Conservation (phyloP, 768 basidiomycete genomes). For the Butyriboletus loyo region DNA sequence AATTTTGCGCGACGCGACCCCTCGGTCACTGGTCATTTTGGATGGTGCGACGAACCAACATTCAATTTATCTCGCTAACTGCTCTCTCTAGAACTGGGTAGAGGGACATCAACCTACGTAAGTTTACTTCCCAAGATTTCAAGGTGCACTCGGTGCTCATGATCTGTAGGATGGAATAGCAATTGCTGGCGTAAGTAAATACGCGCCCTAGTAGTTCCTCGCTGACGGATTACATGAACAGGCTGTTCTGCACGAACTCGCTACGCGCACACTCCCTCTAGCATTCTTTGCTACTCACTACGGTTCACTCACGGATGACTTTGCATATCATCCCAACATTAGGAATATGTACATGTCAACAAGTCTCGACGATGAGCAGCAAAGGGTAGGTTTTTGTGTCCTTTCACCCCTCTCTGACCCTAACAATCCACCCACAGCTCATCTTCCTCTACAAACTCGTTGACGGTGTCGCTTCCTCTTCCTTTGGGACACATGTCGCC, state of each 20-base stretch:
- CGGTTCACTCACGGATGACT: slow-evolving; percentile 93
- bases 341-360: slow-evolving; percentile 96
- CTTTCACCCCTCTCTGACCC: not conserved
- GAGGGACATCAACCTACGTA: slow-evolving; percentile 94
- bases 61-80: slow-evolving; percentile 9
- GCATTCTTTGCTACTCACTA: slow-evolving; percentile 99
- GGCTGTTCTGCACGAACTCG: slow-evolving; percentile 93
- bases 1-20: slow-evolving; percentile 90
- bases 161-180: slow-evolving; percentile 89
- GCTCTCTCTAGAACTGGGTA: slow-evolving; percentile 69
- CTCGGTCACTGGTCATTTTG: slow-evolving; percentile 89
- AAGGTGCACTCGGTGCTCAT: slow-evolving; percentile 12
- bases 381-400: slow-evolving; percentile 53
- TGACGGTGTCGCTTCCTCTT: slow-evolving; percentile 80
- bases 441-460: slow-evolving; percentile 95
- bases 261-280: slow-evolving; percentile 86
- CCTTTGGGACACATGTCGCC: slow-evolving; percentile 94
- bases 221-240: slow-evolving; percentile 26
- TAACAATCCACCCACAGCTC: slow-evolving; percentile 45
- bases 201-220: not conserved
- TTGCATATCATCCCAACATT: slow-evolving; percentile 87
- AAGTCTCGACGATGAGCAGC: slow-evolving; percentile 86
- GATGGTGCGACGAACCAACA: slow-evolving; percentile 61
- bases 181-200: slow-evolving; percentile 73
- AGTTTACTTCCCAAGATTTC: slow-evolving; percentile 20